Percentiles rank a stretch among this genome's conserved stretches.
These are phyloP conservation scores for Penicillium macrosclerotiorum DNA, from an alignment of 495 filamentous ascomycete genomes.

Conservation along the genomic window DNA sequence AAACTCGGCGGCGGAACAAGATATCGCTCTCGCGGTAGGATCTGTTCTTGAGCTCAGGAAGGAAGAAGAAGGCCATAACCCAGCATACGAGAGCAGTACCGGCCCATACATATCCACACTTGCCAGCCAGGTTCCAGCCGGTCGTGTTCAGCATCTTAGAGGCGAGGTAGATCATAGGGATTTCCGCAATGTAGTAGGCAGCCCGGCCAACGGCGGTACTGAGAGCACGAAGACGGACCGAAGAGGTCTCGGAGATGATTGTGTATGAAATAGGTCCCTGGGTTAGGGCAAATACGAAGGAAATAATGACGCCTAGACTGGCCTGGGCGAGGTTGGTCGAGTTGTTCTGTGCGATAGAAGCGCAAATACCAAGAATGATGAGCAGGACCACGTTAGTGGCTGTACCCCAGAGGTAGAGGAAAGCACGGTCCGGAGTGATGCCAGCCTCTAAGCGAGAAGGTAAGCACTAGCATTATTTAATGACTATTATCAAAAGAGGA, in stretches of 20 bases:
- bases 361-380: slow-evolving; percentile 42
- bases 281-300: slow-evolving; percentile 41
- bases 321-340: slow-evolving; percentile 47
- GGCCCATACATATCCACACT: slow-evolving; percentile 41
- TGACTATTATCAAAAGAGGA: neutral
- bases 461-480: neutral
- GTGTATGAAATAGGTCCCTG: slow-evolving; percentile 53
- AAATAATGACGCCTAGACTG: slow-evolving; percentile 51
- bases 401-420: slow-evolving; percentile 46
- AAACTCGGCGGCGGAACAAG: slow-evolving; percentile 36
- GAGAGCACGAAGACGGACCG: slow-evolving; percentile 49
- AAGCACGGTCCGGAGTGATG: slow-evolving; percentile 22
- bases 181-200: slow-evolving; percentile 41
- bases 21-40: slow-evolving; percentile 43
- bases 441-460: slow-evolving; percentile 23
- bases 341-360: slow-evolving; percentile 32
- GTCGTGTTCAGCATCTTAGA: slow-evolving; percentile 47
- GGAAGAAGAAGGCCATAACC: slow-evolving; percentile 23
- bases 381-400: slow-evolving; percentile 31
- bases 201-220: slow-evolving; percentile 54
- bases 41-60: slow-evolving; percentile 41
- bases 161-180: slow-evolving; percentile 52
- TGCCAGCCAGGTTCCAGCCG: slow-evolving; percentile 27
- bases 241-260: slow-evolving; percentile 56
- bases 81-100: slow-evolving; percentile 22